Conservation (phyloP, 1,284 basidiomycete genomes). For the Fereydounia khargensis region DNA sequence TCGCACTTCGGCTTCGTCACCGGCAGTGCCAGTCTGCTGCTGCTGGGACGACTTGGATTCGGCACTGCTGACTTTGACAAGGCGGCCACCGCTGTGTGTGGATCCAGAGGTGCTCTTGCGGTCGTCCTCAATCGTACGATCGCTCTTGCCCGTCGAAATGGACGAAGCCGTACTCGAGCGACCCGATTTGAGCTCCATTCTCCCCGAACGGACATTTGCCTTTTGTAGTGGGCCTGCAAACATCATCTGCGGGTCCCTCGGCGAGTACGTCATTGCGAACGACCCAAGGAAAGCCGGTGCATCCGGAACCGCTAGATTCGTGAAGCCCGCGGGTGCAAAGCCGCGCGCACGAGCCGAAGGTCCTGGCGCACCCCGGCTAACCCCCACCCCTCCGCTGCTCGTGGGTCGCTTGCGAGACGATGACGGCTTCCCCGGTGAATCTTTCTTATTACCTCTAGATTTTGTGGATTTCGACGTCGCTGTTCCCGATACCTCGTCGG, state of each 20-base stretch:
- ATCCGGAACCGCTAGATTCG: background rate
- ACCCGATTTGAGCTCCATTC: background rate
- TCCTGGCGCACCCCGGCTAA: background rate
- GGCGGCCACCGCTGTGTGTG: background rate
- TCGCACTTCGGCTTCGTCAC: no score
- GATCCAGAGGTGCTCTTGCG: background rate
- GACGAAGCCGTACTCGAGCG: no score
- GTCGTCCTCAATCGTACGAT: background rate
- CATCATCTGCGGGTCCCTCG: background rate
- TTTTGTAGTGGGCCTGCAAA: background rate
- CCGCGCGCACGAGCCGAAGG: background rate
- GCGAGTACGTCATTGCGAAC: background rate
- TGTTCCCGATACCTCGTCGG: background rate
- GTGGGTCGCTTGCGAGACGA: background rate
- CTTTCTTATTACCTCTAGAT: conserved; percentile 1
- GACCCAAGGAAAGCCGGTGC: background rate
- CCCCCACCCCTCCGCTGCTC: background rate
- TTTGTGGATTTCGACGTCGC: background rate
- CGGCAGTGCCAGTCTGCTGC: conserved; percentile 17
- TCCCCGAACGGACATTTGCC: background rate
- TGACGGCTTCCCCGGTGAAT: no score
- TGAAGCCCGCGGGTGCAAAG: no score
- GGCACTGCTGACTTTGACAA: conserved; percentile 3
- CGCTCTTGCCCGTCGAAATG: no score
- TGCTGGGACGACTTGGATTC: background rate